Conservation (phyloP, 78 protist species). For the Dictyostelium firmibasis region DNA sequence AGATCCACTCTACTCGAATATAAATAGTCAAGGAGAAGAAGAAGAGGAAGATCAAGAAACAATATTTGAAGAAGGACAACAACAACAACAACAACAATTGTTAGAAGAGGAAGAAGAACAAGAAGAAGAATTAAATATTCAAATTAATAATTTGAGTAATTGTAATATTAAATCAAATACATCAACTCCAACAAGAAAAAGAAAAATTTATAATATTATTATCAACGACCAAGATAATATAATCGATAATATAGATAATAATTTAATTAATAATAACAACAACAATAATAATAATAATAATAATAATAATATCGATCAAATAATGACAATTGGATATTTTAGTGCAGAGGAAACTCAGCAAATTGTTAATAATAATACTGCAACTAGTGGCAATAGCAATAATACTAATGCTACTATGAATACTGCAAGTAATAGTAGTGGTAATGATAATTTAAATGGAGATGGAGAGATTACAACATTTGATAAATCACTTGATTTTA, state of each 20-base stretch:
- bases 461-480: constrained; percentile 1
- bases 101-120: not conserved
- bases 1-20: not conserved
- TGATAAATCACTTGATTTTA: constrained; percentile 15
- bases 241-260: not conserved
- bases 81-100: not conserved
- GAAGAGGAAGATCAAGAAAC: not conserved
- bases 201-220: not conserved
- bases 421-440: not conserved
- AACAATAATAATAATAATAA: not conserved
- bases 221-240: not conserved
- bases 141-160: not conserved
- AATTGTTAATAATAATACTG: not conserved
- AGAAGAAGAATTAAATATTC: not conserved
- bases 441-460: not conserved
- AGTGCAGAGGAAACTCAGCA: constrained; percentile 21
- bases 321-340: constrained; percentile 21
- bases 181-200: constrained; percentile 7
- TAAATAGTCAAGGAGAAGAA: not conserved
- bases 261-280: not conserved
- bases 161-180: constrained; percentile 7
- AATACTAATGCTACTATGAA: not conserved
- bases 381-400: not conserved
- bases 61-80: not conserved
- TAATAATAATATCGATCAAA: not conserved